Evolutionary conservation across 2,329 filamentous ascomycete genomes (phyloP).

Genomic region (Epichloe elymi): DNA sequence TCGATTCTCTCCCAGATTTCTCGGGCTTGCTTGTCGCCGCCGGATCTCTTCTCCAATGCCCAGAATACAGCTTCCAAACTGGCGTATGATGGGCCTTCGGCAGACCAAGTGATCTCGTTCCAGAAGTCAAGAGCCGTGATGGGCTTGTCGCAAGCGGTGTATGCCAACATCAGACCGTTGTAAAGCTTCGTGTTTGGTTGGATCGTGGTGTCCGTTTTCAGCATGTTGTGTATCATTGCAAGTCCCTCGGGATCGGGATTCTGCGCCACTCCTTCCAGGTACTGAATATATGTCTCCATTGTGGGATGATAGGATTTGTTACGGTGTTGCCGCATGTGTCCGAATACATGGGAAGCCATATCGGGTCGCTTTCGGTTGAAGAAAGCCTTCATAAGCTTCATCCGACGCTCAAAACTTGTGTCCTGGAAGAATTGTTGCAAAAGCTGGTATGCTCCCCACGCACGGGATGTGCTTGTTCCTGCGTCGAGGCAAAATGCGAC

Average conservation of each 20-base stretch:
- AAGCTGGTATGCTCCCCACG: slow-evolving; percentile 55
- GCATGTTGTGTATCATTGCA: slow-evolving; percentile 74
- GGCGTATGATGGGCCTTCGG: slow-evolving; percentile 75
- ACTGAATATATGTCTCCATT: slow-evolving; percentile 61
- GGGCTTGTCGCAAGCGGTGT: slow-evolving; percentile 55
- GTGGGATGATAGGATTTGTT: slow-evolving; percentile 52
- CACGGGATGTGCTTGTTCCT: slow-evolving; percentile 46
- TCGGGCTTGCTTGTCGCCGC: slow-evolving; percentile 46
- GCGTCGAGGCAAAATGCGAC: slow-evolving; percentile 53
- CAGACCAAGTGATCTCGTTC: slow-evolving; percentile 66
- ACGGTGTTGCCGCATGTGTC: slow-evolving; percentile 77
- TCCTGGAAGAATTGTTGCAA: slow-evolving; percentile 52
- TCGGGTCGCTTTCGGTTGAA: slow-evolving; percentile 66
- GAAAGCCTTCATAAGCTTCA: slow-evolving; percentile 67
- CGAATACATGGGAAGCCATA: slow-evolving; percentile 77
- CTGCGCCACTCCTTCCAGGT: slow-evolving; percentile 62
- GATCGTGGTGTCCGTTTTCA: slow-evolving; percentile 80
- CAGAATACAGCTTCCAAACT: slow-evolving; percentile 73
- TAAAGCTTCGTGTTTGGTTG: slow-evolving; percentile 63
- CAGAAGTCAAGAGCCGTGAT: slow-evolving; percentile 64
- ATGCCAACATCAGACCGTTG: slow-evolving; percentile 80
- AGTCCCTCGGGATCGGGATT: slow-evolving; percentile 44
- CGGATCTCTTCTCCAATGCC: slow-evolving; percentile 52
- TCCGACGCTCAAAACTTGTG: slow-evolving; percentile 51
- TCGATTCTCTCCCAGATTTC: slow-evolving; percentile 59